Percentiles rank a stretch among this genome's conserved stretches.
These are phyloP conservation scores for Chrysosporium queenslandicum DNA, from an alignment of 2,329 filamentous ascomycete genomes.

Conservation along the genomic window DNA sequence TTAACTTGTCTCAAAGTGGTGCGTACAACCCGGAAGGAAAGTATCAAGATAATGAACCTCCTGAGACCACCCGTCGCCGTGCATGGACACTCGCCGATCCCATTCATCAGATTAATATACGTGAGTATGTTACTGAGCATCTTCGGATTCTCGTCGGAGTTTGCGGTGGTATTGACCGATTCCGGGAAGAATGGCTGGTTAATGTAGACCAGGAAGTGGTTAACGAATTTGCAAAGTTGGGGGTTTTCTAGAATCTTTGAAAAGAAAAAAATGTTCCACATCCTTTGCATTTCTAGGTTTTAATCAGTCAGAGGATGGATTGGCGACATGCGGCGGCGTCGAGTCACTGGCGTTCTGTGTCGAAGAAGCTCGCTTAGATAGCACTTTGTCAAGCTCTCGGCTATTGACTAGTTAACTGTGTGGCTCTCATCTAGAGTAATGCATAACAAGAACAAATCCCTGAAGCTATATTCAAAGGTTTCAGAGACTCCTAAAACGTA, in stretches of 20 bases:
- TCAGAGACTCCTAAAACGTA: too few relatives aligned
- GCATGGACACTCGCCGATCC: slow-evolving; percentile 34
- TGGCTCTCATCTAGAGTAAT: too few relatives aligned
- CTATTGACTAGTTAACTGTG: background rate
- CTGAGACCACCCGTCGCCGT: slow-evolving; percentile 34
- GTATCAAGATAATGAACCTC: slow-evolving; percentile 29
- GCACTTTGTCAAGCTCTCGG: background rate
- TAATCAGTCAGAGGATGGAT: background rate
- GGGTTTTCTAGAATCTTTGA: slow-evolving; percentile 8
- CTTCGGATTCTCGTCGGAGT: slow-evolving; percentile 32
- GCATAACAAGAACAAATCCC: too few relatives aligned
- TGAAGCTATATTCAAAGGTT: too few relatives aligned
- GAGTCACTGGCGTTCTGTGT: background rate
- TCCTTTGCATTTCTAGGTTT: background rate
- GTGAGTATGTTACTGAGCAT: slow-evolving; percentile 36
- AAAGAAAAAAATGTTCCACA: background rate
- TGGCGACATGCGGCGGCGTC: background rate
- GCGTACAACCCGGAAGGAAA: slow-evolving; percentile 25
- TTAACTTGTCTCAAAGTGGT: slow-evolving; percentile 27
- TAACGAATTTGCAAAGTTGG: slow-evolving; percentile 20
- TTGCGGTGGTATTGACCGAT: slow-evolving; percentile 35
- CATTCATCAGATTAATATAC: slow-evolving; percentile 37
- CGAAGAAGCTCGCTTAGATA: background rate
- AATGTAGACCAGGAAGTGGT: slow-evolving; percentile 38
- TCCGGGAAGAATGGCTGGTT: slow-evolving; percentile 36